phyloP scores from a whole-genome alignment of 23 red algal species.

The Gracilariopsis chorda region DNA sequence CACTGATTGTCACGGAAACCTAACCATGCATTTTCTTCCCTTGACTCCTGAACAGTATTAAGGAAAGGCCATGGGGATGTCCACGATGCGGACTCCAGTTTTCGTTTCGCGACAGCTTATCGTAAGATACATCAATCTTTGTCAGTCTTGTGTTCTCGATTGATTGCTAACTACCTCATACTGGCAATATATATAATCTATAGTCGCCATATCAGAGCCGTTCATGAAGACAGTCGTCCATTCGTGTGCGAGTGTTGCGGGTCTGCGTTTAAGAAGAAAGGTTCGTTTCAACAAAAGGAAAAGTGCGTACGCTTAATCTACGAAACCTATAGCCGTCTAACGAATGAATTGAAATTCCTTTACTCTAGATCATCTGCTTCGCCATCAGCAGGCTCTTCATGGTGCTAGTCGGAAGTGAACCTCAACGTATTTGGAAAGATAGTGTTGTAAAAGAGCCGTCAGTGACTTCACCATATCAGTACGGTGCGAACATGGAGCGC shows the following conservation, averaged over 20 bases:
- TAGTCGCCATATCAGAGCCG: not conserved
- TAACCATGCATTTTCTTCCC: too few relatives aligned
- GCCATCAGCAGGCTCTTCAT: not conserved
- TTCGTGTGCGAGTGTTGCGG: not conserved
- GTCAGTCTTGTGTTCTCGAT: too few relatives aligned
- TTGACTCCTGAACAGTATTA: not conserved
- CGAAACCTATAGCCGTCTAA: not conserved
- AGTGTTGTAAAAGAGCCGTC: too few relatives aligned
- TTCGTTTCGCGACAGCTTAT: constrained; percentile 20
- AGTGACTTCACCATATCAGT: too few relatives aligned
- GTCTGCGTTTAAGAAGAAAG: constrained; percentile 22
- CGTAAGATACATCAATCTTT: too few relatives aligned
- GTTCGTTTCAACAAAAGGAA: not conserved
- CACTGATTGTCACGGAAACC: too few relatives aligned
- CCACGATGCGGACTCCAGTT: not conserved
- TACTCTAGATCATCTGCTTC: not conserved
- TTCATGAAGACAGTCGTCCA: not conserved
- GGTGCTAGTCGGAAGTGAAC: too few relatives aligned
- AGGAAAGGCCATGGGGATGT: not conserved
- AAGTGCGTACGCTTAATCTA: not conserved
- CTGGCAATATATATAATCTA: too few relatives aligned
- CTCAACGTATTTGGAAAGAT: too few relatives aligned
- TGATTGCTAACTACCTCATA: too few relatives aligned
- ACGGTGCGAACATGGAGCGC: too few relatives aligned
- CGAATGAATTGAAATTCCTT: too few relatives aligned